A percentile compares a stretch with the other conserved stretches of the same genome.
Conservation (phyloP, 106 monocot species). For the Amphibolis antarctica region DNA sequence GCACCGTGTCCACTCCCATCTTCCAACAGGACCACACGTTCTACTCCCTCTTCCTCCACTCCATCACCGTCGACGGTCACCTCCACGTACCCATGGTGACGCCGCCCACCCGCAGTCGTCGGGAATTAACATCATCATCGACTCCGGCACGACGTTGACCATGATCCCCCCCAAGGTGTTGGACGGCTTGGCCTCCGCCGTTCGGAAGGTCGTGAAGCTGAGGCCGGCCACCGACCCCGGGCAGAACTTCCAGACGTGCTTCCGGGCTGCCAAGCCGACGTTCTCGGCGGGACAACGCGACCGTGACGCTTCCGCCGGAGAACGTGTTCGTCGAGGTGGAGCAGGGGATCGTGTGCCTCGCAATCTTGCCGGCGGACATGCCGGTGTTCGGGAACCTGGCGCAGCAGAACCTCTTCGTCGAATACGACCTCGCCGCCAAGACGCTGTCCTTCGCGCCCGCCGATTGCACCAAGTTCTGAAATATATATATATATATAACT, state of each 20-base stretch:
- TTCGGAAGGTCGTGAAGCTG: neutral
- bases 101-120: neutral
- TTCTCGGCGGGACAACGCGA: neutral
- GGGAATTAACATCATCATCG: constrained; percentile 20
- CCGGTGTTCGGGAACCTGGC: constrained; percentile 7
- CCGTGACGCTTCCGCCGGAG: constrained; percentile 3
- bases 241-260: constrained; percentile 8
- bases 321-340: constrained; percentile 7
- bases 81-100: neutral
- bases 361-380: neutral
- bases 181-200: neutral
- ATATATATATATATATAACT: neutral
- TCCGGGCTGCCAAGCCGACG: neutral
- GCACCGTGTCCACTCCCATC: neutral
- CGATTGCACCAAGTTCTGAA: constrained; percentile 9
- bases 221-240: neutral
- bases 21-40: neutral
- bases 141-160: constrained; percentile 26
- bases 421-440: neutral
- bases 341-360: constrained; percentile 7
- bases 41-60: constrained; percentile 8
- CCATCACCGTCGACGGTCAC: constrained; percentile 1
- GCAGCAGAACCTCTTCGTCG: constrained; percentile 10
- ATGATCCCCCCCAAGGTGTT: neutral
- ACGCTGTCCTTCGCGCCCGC: neutral